Percentiles rank a stretch among this genome's conserved stretches.
Conservation (phyloP, 2,329 filamentous ascomycete species). For the Diaporthe batatas region DNA sequence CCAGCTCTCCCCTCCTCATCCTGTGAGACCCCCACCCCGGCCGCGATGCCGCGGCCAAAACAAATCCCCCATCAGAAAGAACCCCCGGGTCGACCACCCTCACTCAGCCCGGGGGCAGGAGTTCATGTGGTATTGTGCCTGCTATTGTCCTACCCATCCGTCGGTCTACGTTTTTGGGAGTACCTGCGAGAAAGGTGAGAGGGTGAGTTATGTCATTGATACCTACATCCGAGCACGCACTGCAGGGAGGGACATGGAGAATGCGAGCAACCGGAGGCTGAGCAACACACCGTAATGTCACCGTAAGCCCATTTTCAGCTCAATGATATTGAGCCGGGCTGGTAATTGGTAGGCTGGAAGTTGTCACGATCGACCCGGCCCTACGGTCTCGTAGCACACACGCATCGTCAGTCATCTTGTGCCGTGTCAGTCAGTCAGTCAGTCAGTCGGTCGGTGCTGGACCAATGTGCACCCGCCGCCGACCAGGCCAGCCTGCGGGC, state of each 20-base stretch:
- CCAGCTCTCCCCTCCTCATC: neutral
- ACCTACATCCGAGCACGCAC: neutral
- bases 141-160: neutral
- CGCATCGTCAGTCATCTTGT: conserved; percentile 1
- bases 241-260: neutral
- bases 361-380: conserved; percentile 19
- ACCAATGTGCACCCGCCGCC: neutral
- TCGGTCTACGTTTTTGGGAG: neutral
- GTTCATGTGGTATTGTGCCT: neutral
- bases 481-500: conserved; percentile 29
- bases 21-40: conserved; percentile 26
- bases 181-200: neutral
- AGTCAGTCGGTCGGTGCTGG: neutral
- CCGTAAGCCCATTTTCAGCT: conserved; percentile 5
- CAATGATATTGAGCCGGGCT: neutral
- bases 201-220: neutral
- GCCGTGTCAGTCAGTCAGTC: neutral
- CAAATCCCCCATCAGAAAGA: neutral
- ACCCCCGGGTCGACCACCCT: conserved; percentile 5
- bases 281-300: conserved; percentile 1
- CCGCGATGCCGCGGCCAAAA: conserved; percentile 2
- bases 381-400: neutral
- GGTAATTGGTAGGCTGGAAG: neutral
- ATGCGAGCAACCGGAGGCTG: conserved; percentile 15
- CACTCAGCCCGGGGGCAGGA: neutral